Evolutionary conservation across 257 asterid species (phyloP).

Genomic region (Plantago elongata): DNA sequence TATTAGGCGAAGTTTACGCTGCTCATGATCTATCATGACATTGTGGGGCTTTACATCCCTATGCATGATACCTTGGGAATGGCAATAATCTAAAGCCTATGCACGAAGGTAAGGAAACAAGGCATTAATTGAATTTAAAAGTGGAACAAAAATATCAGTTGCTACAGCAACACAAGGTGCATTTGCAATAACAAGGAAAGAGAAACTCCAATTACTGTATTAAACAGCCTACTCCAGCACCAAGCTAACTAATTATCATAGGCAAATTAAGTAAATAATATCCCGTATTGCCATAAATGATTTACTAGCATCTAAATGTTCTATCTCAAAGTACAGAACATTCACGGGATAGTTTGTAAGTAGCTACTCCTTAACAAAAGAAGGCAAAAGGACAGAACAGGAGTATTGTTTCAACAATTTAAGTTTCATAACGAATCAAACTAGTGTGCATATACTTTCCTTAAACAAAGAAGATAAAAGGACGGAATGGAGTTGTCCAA

Average conservation of each 20-base stretch:
- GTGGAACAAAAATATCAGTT: neutral
- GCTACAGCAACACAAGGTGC: neutral
- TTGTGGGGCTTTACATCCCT: slow-evolving; percentile 41
- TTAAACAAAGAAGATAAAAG: neutral
- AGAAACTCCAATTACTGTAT: neutral
- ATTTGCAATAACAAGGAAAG: neutral
- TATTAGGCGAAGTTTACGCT: slow-evolving; percentile 30
- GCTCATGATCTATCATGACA: slow-evolving; percentile 39
- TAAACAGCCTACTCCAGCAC: neutral
- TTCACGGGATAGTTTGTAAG: no score
- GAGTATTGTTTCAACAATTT: no score
- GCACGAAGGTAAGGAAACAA: neutral
- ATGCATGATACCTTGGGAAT: slow-evolving; percentile 42
- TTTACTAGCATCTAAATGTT: no score
- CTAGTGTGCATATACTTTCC: neutral
- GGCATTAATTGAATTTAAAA: neutral
- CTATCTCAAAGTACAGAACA: no score
- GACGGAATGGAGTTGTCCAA: neutral
- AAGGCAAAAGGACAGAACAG: no score
- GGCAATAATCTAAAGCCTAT: slow-evolving; percentile 37
- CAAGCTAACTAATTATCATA: neutral
- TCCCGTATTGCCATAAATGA: neutral
- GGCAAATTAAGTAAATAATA: neutral
- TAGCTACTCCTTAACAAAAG: no score
- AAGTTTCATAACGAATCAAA: no score